Evolutionary conservation across 352 stramenopile species (phyloP), one percentile per base, ranked within the genome.

Genomic region (Pythium vanterpoolii): DNA sequence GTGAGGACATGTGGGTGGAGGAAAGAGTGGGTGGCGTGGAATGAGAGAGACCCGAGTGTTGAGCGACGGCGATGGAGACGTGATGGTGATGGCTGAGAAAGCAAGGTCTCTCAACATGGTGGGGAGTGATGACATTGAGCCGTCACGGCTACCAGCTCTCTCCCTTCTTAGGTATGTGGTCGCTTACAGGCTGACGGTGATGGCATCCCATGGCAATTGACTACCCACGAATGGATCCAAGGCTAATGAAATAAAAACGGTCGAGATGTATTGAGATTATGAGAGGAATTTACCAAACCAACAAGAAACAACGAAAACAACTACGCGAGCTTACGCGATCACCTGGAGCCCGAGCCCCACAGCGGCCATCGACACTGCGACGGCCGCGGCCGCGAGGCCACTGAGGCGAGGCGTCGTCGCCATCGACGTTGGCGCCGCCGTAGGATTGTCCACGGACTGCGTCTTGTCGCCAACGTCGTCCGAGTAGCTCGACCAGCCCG

Each of bases 401-500:
- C 19, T 23, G 40, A 38, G 33, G 33, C 5, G 33, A 38, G 33
- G 33, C 33, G 33, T 18, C 33, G 33, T 38, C 0, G 33, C 16
- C 33, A 14, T 14, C 33, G 33, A 38, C 33, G 33, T 38, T 14
- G 33, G 33, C 33, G 33, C 3, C 11, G 11, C 33, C 10, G 33
- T 14, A 14, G 42, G 38, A 11, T 47, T 49, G 6, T 44, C 31
- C 16, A 11, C 33, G 18, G 33, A 26, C 23, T 14, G 11, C 1
- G 27, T 27, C 18, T 38, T 55, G 8, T 46, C 45, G 11, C 55
- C 45, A 13, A 62, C 55, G 31, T 62, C 55, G 2, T 16, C 44
- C 23, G 44, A 36, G 54, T 53, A 46, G 44, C 44, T 52, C 39
- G 52, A 60, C 52, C 49, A 56, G 3, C 55, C 55, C 4, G 55